Base-by-base conservation (phyloP, 139 green algal species). In the Closterium sp. region DNA sequence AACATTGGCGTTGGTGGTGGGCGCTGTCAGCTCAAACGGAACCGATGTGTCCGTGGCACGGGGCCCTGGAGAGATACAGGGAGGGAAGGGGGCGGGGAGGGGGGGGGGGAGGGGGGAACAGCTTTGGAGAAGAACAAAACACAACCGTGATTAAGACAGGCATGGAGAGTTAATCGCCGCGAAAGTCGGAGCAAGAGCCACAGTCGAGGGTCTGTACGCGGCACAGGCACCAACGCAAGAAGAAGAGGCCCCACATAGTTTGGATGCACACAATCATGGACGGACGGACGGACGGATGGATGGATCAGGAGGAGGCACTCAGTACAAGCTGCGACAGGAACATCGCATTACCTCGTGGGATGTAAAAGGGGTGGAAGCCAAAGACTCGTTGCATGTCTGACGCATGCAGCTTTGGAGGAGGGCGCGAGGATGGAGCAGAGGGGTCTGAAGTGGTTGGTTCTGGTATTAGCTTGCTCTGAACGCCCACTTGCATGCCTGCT, bases 1-100 rank as follows among this genome's bases (percentile, higher is more conserved):
- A 2, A 95, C 96, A 89, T 99, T 99, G 90, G 96, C 94, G 0
- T 94, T 93, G 0, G 97, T 97, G 19, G 98, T 99, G 4, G 97
- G 97, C 0, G 98, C 97, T 6, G 84, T 86, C 87, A 99, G 96
- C 89, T 97, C 95, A 92, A 99, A 99, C 7, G 0, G 87, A 43
- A 85, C 93, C 1, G 83, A 32, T 4, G n/a, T 86, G 83, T 33
- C 83, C 1, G 83, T 34, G 30, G 30, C 83, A 34, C 30, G 16
- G 1, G 30, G 83, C 19, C 30, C 35, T 85, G n/a, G 31, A 21
- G 6, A 16, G 33, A 88, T 36, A 16, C 16, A 16, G 85, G 35
- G 28, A 89, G 8, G 23, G 23, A 89, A 7, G 5, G 85, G 86
- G 85, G 86, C 34, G 86, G 85, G 35, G 85, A 30, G 9, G 35